Evolutionary conservation across 768 basidiomycete species (phyloP), one percentile per base, ranked within the genome.

Genomic region (Mycena alexandri): DNA sequence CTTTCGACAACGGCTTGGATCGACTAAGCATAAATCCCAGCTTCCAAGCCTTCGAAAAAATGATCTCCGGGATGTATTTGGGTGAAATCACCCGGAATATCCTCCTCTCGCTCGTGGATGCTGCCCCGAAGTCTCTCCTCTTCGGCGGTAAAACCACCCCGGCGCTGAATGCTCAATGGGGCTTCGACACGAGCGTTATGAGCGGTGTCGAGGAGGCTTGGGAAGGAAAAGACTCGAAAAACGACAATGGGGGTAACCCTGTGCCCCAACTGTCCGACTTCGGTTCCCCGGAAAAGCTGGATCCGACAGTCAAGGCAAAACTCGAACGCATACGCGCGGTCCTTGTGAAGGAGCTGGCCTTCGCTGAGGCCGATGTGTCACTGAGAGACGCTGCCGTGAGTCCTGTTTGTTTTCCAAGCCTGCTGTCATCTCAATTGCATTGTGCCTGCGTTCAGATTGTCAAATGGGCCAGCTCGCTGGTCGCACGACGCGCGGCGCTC

Each of bases 51-150:
- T 99, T 95, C 76, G 98, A 99, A 80, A 99, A 99, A 83, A 95
- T 98, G 81, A 93, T 99, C 72, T 98, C 95, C 2, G 98, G 98
- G 63, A 98, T 99, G 97, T 99, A 99, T 78, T 88, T 99, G 44
- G 98, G 98, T 63, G 98, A 99, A 80, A 88, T 99, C 68, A 87
- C 91, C 25, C 91, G 98, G 43, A 93, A 93, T 75, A 82, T 97
- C 72, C 84, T 98, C 58, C 84, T 95, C 34, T 87, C 94, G 54
- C 82, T 98, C 69, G 83, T 97, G 70, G 94, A 95, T 71, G 90
- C 91, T 7, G 80, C 87, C 17, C 93, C 93, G 0, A 83, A 83
- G 61, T 78, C 92, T 10, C 75, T 95, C 34, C 84, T 99, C 25
- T 98, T 99, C 79, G 80, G 83, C 57, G 98, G 98, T 10, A 89